Base-by-base conservation (phyloP, 2,329 filamentous ascomycete species). In the Aureobasidium sp. region DNA sequence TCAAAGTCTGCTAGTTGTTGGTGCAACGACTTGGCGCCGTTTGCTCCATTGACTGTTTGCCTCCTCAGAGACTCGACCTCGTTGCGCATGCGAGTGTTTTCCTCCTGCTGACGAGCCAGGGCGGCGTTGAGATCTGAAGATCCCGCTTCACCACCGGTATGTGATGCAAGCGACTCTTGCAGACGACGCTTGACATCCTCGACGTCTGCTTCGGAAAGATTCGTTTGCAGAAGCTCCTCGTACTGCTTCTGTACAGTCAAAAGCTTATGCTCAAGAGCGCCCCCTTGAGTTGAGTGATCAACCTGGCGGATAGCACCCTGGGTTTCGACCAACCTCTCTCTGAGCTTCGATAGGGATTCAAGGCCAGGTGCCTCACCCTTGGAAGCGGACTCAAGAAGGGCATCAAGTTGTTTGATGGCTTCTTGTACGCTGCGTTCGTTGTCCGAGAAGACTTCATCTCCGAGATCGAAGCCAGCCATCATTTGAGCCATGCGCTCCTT, bases 401-500 rank as follows among this genome's bases (percentile, higher is more conserved):
- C 79, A 68, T 96, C 91, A 34, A 97, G 81, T 69, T 90, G 87
- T 68, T 91, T 85, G 68, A 97, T 93, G 65, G 91, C 87, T 65
- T 89, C 86, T 64, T 89, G 86, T 63, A 99, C 90, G 56, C 86
- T 87, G 66, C 87, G 84, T 75, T 99, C 94, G 69, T 96, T 96
- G 63, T 94, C 89, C 68, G 91, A 96, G 74, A 97, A 96, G 36
- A 95, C 87, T 63, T 97, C 92, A 53, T 89, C 88, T 48, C 91
- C 93, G 37, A 99, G 84, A 71, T 99, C 93, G 70, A 99, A 97
- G 3, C 93, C 91, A 63, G 94, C 94, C 93, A 99, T 97, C 94
- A 99, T 99, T 82, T 97, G 90, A 47, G 94, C 94, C 94, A 99
- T 99, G 77, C 95, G 94, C 78, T 99, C 94, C 0, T 92, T 91